These are phyloP conservation scores for Microsporum canis DNA, from an alignment of 2,329 filamentous ascomycete species.

Conservation along the genomic window DNA sequence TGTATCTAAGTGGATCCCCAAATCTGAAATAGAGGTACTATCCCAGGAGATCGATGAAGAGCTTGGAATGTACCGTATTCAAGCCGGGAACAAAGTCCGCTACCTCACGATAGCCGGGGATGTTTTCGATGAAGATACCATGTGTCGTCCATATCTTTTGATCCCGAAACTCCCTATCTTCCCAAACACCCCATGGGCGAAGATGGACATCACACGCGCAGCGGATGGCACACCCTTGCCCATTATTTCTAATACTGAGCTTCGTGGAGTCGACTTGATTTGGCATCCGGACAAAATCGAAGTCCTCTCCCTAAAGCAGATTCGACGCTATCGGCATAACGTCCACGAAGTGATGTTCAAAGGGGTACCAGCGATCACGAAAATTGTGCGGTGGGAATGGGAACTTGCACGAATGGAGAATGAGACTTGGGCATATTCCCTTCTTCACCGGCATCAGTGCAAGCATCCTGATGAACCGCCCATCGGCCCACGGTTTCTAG, in stretches of 20 bases:
- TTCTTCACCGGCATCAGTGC: not conserved
- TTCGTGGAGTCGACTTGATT: not conserved
- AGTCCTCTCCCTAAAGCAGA: not conserved
- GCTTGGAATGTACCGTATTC: not conserved
- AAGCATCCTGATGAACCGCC: not conserved
- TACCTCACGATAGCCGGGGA: slow-evolving; percentile 19
- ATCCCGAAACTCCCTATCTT: slow-evolving; percentile 20
- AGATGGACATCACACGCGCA: slow-evolving; percentile 15
- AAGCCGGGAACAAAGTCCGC: not conserved
- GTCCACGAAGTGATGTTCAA: slow-evolving; percentile 3
- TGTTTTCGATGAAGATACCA: slow-evolving; percentile 23
- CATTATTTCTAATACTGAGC: not conserved
- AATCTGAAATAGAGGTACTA: slow-evolving; percentile 1
- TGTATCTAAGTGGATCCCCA: not conserved
- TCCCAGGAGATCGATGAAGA: slow-evolving; percentile 1
- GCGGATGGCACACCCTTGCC: not conserved
- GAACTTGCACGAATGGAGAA: slow-evolving; percentile 5
- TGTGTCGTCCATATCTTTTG: slow-evolving; percentile 25
- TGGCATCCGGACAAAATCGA: not conserved
- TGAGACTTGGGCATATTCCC: slow-evolving; percentile 4
- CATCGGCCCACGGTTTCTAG: slow-evolving; percentile 3
- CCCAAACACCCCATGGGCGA: slow-evolving; percentile 19
- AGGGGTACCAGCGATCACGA: slow-evolving; percentile 4
- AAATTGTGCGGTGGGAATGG: slow-evolving; percentile 7
- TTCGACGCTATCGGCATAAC: not conserved